Evolutionary conservation across 371 early-diverging fungal genomes (phyloP), one percentile per base, ranked within the genome.

Genomic region (Phascolomyces articulosus): DNA sequence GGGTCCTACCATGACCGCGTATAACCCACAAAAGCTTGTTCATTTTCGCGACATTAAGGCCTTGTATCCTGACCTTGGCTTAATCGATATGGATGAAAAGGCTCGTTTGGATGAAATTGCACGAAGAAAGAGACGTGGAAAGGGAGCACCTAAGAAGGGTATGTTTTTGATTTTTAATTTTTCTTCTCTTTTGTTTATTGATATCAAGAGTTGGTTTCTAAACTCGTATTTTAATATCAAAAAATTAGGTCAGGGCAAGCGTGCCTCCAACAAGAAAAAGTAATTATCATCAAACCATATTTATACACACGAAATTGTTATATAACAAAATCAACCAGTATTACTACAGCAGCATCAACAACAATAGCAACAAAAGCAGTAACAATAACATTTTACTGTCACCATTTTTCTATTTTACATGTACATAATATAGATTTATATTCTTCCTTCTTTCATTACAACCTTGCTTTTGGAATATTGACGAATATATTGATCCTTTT

Each of bases 131-230:
- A 83, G 86, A 66, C 84, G 93, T 58, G 92, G 92, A 65, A 93
- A 93, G 84, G 92, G 93, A 28, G 87, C 92, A 28, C 92, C 92
- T 38, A 89, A 89, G 88, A 93, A 93, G 74, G 92, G 91, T 82
- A 85, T 74, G 38, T 53, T 27, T 6, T 24, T 18, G 16, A 26
- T 41, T 2, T 55, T 23, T 18, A 18, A 47, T 11, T 47, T 11
- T 20, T 11, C 6, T 18, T 47, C 20, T 10, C 15, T 47, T 47
- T n/a, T 47, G 47, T 47, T 47, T 47, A 0, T 6, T 13, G 6
- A 47, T 13, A 16, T 16, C 11, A 34, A 9, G 6, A 34, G 34
- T 0, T 11, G 9, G 11, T 34, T 34, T 34, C 34, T 34, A 34
- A 34, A 6, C 11, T 9, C 6, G 9, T 34, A 11, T 9, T 9